A percentile compares a stretch with the other conserved stretches of the same genome.
Conservation (phyloP, 1,284 basidiomycete species). For the Sanghuangporus weigelae region DNA sequence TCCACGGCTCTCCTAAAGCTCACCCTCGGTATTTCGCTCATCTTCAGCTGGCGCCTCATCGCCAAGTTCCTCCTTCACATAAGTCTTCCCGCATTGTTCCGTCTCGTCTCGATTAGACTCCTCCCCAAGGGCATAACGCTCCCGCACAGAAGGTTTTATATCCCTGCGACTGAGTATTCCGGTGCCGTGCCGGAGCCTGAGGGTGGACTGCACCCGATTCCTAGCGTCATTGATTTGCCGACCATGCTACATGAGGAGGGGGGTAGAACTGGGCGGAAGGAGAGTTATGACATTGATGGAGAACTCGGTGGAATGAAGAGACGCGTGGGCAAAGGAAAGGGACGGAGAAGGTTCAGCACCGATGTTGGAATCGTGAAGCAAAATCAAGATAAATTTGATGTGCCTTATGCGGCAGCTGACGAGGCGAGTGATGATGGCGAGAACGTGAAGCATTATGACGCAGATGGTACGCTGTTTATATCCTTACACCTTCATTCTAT, state of each 20-base stretch:
- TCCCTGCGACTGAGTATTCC: constrained; percentile 82
- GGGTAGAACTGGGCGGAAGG: constrained; percentile 4
- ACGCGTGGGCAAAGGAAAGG: constrained; percentile 9
- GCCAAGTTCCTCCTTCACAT: constrained; percentile 73
- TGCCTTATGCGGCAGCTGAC: constrained; percentile 9
- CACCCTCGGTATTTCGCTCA: constrained; percentile 56
- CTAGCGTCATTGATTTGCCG: constrained; percentile 80
- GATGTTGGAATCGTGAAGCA: neutral
- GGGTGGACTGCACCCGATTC: constrained; percentile 63
- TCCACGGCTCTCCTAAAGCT: constrained; percentile 56
- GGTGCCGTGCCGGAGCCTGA: constrained; percentile 59
- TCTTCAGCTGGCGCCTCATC: constrained; percentile 83
- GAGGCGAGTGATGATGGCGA: constrained; percentile 27
- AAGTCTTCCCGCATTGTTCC: constrained; percentile 78
- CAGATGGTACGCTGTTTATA: constrained; percentile 57
- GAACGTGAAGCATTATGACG: constrained; percentile 72
- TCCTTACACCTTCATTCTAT: constrained; percentile 13
- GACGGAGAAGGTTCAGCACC: neutral
- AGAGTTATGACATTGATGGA: neutral
- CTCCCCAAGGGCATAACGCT: constrained; percentile 44
- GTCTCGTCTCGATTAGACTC: constrained; percentile 27
- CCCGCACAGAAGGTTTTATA: constrained; percentile 80
- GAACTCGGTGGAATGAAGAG: constrained; percentile 15
- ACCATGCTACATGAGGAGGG: constrained; percentile 23
- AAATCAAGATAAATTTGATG: neutral